phyloP scores from a whole-genome alignment of 2,329 filamentous ascomycete genomes.

The Scopulariopsis brevicaulis region DNA sequence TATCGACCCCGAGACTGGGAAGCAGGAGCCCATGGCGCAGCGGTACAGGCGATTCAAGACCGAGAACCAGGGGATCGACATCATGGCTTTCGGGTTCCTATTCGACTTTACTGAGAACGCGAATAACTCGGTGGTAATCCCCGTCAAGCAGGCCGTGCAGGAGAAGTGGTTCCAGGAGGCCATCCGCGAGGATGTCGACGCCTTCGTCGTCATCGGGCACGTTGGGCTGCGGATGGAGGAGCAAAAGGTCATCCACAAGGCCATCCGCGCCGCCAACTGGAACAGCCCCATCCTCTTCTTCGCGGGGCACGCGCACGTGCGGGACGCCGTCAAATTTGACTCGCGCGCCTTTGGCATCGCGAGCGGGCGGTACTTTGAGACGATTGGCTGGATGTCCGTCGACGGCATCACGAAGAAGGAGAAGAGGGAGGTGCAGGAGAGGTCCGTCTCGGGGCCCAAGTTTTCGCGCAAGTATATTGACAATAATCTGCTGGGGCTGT shows the following conservation, averaged over 20 bases:
- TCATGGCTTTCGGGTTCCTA: slow-evolving; percentile 86
- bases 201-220: slow-evolving; percentile 82
- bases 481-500: slow-evolving; percentile 77
- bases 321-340: slow-evolving; percentile 75
- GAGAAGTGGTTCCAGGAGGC: slow-evolving; percentile 84
- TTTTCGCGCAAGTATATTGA: slow-evolving; percentile 84
- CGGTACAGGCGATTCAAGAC: slow-evolving; percentile 86
- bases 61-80: slow-evolving; percentile 72
- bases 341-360: slow-evolving; percentile 67
- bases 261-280: slow-evolving; percentile 66
- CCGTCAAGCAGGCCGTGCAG: slow-evolving; percentile 68
- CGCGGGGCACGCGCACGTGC: slow-evolving; percentile 80
- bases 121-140: slow-evolving; percentile 79
- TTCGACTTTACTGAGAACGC: slow-evolving; percentile 89
- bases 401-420: slow-evolving; percentile 40
- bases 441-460: slow-evolving; percentile 27
- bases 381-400: slow-evolving; percentile 86
- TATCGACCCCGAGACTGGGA: slow-evolving; percentile 57
- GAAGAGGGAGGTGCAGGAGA: slow-evolving; percentile 14
- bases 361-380: slow-evolving; percentile 89
- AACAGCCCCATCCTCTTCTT: slow-evolving; percentile 85
- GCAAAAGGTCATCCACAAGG: slow-evolving; percentile 64
- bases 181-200: slow-evolving; percentile 72
- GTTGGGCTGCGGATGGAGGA: slow-evolving; percentile 73
- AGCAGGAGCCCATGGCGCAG: slow-evolving; percentile 64